Evolutionary conservation across 306 rosid species (phyloP).

Genomic region (Sphenostylis stenocarpa): DNA sequence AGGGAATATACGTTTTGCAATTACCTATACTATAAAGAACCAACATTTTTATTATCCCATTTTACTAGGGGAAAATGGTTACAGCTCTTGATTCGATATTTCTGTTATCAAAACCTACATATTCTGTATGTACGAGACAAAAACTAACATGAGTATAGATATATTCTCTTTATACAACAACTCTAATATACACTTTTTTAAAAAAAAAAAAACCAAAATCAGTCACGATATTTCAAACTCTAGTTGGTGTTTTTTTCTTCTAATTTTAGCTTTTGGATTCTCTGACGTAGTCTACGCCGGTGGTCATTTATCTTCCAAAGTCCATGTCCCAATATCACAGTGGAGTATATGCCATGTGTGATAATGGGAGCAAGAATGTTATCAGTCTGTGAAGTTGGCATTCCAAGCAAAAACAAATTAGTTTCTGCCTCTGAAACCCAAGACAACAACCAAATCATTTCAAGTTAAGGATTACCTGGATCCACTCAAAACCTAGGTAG

Average conservation of each 20-base stretch:
- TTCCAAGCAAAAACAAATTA: constrained; percentile 27
- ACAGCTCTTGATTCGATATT: constrained; percentile 16
- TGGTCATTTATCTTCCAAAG: constrained; percentile 95
- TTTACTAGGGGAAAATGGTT: neutral
- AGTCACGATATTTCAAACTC: constrained; percentile 33
- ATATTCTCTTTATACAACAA: constrained; percentile 17
- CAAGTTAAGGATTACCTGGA: constrained; percentile 55
- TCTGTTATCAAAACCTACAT: constrained; percentile 23
- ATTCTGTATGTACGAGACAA: constrained; percentile 21
- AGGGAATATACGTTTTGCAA: no score
- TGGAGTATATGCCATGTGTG: constrained; percentile 91
- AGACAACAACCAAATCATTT: neutral
- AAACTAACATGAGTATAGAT: constrained; percentile 18
- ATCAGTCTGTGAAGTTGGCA: constrained; percentile 59
- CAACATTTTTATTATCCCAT: neutral
- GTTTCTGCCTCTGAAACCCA: constrained; percentile 15
- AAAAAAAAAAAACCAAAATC: no score
- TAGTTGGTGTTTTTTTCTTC: constrained; percentile 50
- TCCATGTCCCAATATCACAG: constrained; percentile 94
- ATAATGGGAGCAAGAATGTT: constrained; percentile 92
- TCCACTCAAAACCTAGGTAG: constrained; percentile 96
- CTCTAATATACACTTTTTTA: constrained; percentile 43
- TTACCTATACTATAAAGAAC: neutral
- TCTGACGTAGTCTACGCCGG: constrained; percentile 67
- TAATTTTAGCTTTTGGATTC: constrained; percentile 69